Percentiles rank a stretch among this genome's conserved stretches.
Evolutionary conservation across 208 protist genomes (phyloP).

Genomic region (Trypanosoma caninum): DNA sequence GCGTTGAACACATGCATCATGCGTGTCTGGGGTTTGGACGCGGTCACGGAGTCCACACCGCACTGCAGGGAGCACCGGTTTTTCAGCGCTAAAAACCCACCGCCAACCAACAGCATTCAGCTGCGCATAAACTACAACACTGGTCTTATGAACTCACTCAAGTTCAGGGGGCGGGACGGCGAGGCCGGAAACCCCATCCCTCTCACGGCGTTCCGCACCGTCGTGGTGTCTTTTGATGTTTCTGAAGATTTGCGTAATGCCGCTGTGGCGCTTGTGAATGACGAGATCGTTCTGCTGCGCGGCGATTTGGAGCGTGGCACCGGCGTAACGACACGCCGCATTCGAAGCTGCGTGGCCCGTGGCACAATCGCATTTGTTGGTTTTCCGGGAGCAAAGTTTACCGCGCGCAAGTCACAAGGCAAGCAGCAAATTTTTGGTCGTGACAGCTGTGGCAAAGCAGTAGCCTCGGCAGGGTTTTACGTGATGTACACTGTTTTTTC

Average conservation of each 20-base stretch:
- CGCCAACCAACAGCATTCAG: slow-evolving; percentile 12
- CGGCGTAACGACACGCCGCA: slow-evolving; percentile 23
- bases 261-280: slow-evolving; percentile 81
- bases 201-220: slow-evolving; percentile 27
- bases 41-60: slow-evolving; percentile 25
- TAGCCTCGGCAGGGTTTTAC: slow-evolving; percentile 12
- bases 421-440: slow-evolving; percentile 1
- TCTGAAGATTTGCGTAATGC: slow-evolving; percentile 77
- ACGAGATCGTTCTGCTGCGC: slow-evolving; percentile 67
- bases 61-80: slow-evolving; percentile 43
- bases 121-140: slow-evolving; percentile 25
- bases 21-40: slow-evolving; percentile 47
- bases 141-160: slow-evolving; percentile 13
- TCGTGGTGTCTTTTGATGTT: slow-evolving; percentile 81
- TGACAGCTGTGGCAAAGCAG: slow-evolving; percentile 3
- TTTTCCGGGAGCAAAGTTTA: slow-evolving; percentile 15
- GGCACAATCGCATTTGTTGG: slow-evolving; percentile 45
- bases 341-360: slow-evolving; percentile 32
- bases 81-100: slow-evolving; percentile 27
- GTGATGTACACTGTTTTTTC: slow-evolving; percentile 56
- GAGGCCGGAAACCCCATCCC: slow-evolving; percentile 14
- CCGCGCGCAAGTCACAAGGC: slow-evolving; percentile 4
- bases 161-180: slow-evolving; percentile 15
- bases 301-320: slow-evolving; percentile 50
- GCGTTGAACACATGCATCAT: slow-evolving; percentile 52